These are phyloP conservation scores for Vaccinium vitisidaea DNA, from an alignment of 148 eudicot genomes.

Conservation along the genomic window DNA sequence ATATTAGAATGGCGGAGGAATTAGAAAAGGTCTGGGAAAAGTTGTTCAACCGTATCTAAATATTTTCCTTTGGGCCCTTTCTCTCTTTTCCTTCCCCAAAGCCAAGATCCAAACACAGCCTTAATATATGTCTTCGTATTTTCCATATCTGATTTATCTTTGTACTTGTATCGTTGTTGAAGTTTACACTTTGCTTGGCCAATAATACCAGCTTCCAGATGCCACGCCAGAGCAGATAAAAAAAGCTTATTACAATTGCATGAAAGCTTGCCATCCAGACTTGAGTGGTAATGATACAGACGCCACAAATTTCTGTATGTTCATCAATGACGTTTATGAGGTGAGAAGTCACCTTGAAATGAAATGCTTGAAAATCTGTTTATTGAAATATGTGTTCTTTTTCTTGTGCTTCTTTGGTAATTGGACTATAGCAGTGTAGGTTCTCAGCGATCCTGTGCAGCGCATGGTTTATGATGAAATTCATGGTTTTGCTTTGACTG, in stretches of 20 bases:
- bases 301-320: constrained; percentile 88
- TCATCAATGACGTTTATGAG: constrained; percentile 89
- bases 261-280: constrained; percentile 99
- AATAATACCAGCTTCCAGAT: constrained; percentile 66
- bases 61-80: background rate
- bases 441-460: constrained; percentile 94
- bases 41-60: background rate
- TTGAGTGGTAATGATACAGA: constrained; percentile 90
- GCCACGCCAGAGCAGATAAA: constrained; percentile 89
- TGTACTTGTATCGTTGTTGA: background rate
- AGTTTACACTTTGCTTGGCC: background rate
- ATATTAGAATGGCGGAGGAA: background rate
- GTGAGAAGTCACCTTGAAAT: constrained; percentile 32
- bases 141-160: background rate
- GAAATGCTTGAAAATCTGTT: constrained; percentile 4
- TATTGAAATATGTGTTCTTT: background rate
- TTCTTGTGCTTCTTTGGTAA: constrained; percentile 5
- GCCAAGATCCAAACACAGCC: background rate
- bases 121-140: background rate
- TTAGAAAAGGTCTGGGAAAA: background rate
- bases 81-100: background rate
- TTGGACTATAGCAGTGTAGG: constrained; percentile 37
- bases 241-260: constrained; percentile 94
- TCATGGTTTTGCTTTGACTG: constrained; percentile 90
- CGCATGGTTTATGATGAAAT: constrained; percentile 94